These are phyloP conservation scores for Rhynchosporium graminicola DNA, from an alignment of 2,329 filamentous ascomycete species.

Conservation along the genomic window DNA sequence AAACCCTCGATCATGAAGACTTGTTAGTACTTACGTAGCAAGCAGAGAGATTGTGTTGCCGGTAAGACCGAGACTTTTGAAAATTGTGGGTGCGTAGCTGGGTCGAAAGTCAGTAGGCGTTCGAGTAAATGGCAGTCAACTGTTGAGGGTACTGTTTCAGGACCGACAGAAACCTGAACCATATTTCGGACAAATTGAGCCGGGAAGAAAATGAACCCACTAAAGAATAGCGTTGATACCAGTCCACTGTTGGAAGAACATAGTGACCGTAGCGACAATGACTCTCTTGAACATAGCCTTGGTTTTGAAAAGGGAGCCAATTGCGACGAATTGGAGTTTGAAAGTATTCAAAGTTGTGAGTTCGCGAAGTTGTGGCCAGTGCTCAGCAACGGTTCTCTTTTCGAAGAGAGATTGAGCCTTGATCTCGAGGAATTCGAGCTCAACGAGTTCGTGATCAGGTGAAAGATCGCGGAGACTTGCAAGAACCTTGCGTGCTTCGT, in stretches of 20 bases:
- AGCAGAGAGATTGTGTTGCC: constrained; percentile 56
- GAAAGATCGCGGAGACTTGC: constrained; percentile 63
- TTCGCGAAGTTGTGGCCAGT: constrained; percentile 65
- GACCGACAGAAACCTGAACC: not conserved
- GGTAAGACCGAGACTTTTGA: constrained; percentile 46
- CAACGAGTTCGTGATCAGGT: constrained; percentile 65
- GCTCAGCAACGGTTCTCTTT: constrained; percentile 66
- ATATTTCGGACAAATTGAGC: not conserved
- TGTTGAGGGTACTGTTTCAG: not conserved
- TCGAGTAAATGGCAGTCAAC: not conserved
- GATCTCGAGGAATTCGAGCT: constrained; percentile 81
- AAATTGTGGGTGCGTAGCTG: constrained; percentile 51
- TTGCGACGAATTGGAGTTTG: constrained; percentile 69
- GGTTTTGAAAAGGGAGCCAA: constrained; percentile 63
- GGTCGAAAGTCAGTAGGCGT: not conserved
- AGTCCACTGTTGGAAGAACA: constrained; percentile 60
- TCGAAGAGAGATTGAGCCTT: constrained; percentile 78
- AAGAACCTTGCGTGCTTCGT: constrained; percentile 64
- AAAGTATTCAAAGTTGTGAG: constrained; percentile 63
- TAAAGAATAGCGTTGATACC: constrained; percentile 47
- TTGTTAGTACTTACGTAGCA: constrained; percentile 49
- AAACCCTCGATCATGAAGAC: too few relatives aligned
- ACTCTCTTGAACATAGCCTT: constrained; percentile 68
- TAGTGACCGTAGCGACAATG: constrained; percentile 61
- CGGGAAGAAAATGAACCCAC: not conserved